Conservation (phyloP, 2,329 filamentous ascomycete genomes). For the Pseudogymnoascus destructans region DNA sequence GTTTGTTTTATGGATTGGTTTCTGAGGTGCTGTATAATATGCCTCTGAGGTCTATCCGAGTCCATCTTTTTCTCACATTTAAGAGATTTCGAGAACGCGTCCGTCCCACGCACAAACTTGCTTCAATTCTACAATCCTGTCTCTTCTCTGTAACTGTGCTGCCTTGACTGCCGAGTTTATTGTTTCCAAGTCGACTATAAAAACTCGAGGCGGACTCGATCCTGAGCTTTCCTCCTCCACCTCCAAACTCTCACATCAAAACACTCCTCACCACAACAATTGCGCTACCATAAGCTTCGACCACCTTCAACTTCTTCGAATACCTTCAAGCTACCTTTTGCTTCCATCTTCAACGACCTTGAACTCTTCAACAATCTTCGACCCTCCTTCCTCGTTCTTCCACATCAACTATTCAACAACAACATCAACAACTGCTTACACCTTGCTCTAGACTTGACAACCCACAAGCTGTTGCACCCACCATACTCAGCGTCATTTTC, state of each 20-base stretch:
- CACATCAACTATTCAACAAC: neutral
- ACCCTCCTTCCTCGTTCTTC: no score
- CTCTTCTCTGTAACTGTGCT: neutral
- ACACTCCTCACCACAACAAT: neutral
- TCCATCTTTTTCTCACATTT: slow-evolving; percentile 5
- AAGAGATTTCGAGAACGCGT: neutral
- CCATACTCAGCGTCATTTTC: neutral
- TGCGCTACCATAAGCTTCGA: neutral
- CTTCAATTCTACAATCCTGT: neutral
- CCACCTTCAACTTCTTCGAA: neutral
- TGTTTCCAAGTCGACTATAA: neutral
- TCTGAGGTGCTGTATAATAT: neutral
- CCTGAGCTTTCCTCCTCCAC: neutral
- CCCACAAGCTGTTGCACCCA: neutral
- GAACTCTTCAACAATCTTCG: neutral
- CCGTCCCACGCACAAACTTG: neutral
- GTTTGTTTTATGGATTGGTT: neutral
- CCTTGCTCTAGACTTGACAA: neutral
- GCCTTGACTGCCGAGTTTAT: neutral
- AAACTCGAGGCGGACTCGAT: neutral
- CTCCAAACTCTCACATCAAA: neutral
- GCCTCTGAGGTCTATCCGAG: neutral
- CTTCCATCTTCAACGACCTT: no score
- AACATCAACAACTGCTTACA: neutral
- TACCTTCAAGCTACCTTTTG: neutral